Base-by-base conservation (phyloP, 2,329 filamentous ascomycete genomes). In the Cladosporium phlei region DNA sequence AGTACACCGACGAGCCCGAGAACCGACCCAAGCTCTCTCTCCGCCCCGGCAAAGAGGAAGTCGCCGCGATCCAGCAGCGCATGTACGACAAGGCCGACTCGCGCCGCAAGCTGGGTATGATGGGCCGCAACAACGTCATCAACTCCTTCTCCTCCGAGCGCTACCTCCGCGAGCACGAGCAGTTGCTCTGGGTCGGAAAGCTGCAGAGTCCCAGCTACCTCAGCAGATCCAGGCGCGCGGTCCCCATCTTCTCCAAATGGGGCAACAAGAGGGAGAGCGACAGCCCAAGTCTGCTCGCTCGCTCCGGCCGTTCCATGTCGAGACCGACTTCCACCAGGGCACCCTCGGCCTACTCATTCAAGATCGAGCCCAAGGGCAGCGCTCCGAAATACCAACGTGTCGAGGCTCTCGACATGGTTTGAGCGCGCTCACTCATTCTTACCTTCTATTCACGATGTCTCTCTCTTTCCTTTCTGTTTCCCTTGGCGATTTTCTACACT, bases 21-120 rank as follows among this genome's bases (percentile, higher is more conserved):
- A 56, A 63, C 19, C 55, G 67, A 8, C 66, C 70, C 10, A 55
- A 72, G 2, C 64, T 78, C 3, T 70, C 73, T 17, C 70, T 76
- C 32, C 68, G 70, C 5, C 75, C 77, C 0, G 74, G 68, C 7
- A 60, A 63, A 0, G 62, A 70, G 5, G 76, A 81, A 33, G 76
- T 80, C 12, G 66, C 70, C 21, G 66, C 65, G 57, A 76, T 82
- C 53, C 76, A 74, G 1, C 64, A 67, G 35, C 71, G 79, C 27
- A 81, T 82, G 78, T 78, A 80, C 56, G 74, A 76, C n/a, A 80
- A 80, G 64, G 69, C 66, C 4, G 69, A 74, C 0, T 73, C 78
- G 52, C 74, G 78, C 24, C 69, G 75, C 53, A 74, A 74, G 50
- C 66, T 82, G 2, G 78, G 79, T 34, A 78, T 82, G 71, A 74